Base-by-base conservation (phyloP, 2,329 filamentous ascomycete species). In the Periconia macrospinosa region DNA sequence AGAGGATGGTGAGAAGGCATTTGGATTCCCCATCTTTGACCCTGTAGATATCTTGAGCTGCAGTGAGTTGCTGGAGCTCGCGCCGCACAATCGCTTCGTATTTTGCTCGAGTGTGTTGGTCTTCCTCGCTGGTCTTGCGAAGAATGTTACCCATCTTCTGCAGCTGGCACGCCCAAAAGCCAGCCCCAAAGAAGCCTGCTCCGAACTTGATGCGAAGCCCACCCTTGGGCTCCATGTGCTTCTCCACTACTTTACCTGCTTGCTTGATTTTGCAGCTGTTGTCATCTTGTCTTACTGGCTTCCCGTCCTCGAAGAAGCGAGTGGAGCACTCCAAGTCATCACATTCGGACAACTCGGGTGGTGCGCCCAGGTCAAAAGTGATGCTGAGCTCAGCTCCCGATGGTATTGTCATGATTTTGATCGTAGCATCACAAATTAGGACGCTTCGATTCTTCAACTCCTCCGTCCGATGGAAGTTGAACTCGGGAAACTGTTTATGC, bases 91-190 rank as follows among this genome's bases (percentile, higher is more conserved):
- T 49, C 11, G 65, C 61, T 44, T 65, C 63, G 30, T 62, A 56
- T 46, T 57, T 58, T 18, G 58, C 59, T 27, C 63, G 55, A 17
- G 58, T 27, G 10, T 42, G 56, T n/a, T 60, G 57, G 8, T 62
- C 57, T 15, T 63, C 60, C 15, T 47, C 54, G 13, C 50, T 45
- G 3, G 58, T 58, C 33, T 59, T 49, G 3, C 56, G 50, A 10
- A 66, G 51, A 20, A 54, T 41, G 15, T 54, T 54, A 3, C 66
- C 63, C 10, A 76, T 62, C 9, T 60, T 58, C 1, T 57, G 63
- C 55, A 78, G 68, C 33, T 67, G 68, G 13, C 62, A 62, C 1
- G 73, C 77, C 77, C 77, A 80, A 54, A 79, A 79, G 2, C 59
- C 65, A 45, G 75, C 77, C 1, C 75, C 75, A 8, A 27, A 79